A percentile compares a stretch with the other conserved stretches of the same genome.
Evolutionary conservation across 108 stramenopile genomes (phyloP).

Genomic region (Conticribra guillardii): DNA sequence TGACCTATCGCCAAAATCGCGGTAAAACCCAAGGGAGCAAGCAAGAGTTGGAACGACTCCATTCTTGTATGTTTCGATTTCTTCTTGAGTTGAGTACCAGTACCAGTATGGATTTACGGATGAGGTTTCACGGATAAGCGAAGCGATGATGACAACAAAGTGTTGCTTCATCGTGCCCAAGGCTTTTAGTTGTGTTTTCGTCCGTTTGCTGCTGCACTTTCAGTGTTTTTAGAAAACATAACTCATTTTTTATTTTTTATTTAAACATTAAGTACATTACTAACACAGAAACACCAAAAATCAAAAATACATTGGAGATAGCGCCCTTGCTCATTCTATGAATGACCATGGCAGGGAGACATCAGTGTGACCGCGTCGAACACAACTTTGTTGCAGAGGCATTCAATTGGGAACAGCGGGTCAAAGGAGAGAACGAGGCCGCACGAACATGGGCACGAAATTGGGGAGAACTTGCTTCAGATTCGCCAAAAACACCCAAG

Average conservation of each 20-base stretch:
- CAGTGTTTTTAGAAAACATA: too few relatives aligned
- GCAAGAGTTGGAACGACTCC: conserved; percentile 8
- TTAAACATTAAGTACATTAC: too few relatives aligned
- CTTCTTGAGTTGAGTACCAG: conserved; percentile 25
- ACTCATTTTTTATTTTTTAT: too few relatives aligned
- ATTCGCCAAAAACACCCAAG: conserved; percentile 26
- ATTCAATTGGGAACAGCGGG: conserved; percentile 49
- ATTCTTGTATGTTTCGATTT: conserved; percentile 2
- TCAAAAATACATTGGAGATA: neutral
- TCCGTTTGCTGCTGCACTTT: too few relatives aligned
- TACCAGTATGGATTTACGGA: conserved; percentile 2
- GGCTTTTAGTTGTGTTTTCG: too few relatives aligned
- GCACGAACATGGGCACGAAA: conserved; percentile 30
- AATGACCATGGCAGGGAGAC: conserved; percentile 21
- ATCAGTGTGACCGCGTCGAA: conserved; percentile 42
- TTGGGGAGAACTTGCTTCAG: conserved; percentile 32
- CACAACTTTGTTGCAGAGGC: conserved; percentile 44
- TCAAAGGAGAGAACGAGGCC: conserved; percentile 34
- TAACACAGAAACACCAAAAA: too few relatives aligned
- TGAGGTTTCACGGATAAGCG: neutral
- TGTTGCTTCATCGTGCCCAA: too few relatives aligned
- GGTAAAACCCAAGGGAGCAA: conserved; percentile 19
- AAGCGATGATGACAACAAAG: neutral
- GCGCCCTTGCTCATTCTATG: too few relatives aligned
- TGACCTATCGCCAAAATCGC: neutral